phyloP scores from a whole-genome alignment of 108 stramenopile genomes.

The Cyclostephanos invisitatus region DNA sequence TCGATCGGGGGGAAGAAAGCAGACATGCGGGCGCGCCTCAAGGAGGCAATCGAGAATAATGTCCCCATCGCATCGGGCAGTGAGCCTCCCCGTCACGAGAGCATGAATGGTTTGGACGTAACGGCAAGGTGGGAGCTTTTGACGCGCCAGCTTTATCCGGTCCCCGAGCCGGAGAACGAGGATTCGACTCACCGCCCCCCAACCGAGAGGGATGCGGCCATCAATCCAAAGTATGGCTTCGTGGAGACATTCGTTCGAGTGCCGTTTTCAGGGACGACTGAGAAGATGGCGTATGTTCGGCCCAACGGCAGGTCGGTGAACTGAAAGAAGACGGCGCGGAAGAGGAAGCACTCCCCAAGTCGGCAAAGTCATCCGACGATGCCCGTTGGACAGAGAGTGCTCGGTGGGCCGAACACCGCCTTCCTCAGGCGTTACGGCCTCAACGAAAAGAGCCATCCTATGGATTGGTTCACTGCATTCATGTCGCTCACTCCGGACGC shows the following conservation, averaged over 20 bases:
- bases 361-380: neutral
- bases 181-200: constrained; percentile 27
- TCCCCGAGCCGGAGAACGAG: constrained; percentile 16
- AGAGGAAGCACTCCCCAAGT: constrained; percentile 9
- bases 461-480: constrained; percentile 28
- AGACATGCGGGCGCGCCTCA: constrained; percentile 3
- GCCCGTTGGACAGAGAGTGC: neutral
- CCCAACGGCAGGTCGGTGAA: constrained; percentile 11
- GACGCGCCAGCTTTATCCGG: constrained; percentile 10
- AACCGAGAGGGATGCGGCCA: constrained; percentile 14
- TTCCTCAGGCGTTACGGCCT: constrained; percentile 22
- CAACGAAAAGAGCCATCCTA: constrained; percentile 22
- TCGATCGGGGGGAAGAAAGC: neutral
- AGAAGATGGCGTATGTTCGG: constrained; percentile 11
- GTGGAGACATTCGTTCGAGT: constrained; percentile 8
- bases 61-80: constrained; percentile 4
- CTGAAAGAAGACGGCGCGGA: neutral
- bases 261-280: constrained; percentile 17
- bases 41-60: constrained; percentile 5
- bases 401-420: constrained; percentile 19
- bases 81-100: constrained; percentile 2
- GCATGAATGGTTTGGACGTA: constrained; percentile 18
- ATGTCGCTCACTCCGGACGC: constrained; percentile 15
- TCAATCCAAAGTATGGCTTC: constrained; percentile 17
- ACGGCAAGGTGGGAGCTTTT: constrained; percentile 18